Evolutionary conservation across 768 basidiomycete genomes (phyloP).

Genomic region (Trametes maxima): DNA sequence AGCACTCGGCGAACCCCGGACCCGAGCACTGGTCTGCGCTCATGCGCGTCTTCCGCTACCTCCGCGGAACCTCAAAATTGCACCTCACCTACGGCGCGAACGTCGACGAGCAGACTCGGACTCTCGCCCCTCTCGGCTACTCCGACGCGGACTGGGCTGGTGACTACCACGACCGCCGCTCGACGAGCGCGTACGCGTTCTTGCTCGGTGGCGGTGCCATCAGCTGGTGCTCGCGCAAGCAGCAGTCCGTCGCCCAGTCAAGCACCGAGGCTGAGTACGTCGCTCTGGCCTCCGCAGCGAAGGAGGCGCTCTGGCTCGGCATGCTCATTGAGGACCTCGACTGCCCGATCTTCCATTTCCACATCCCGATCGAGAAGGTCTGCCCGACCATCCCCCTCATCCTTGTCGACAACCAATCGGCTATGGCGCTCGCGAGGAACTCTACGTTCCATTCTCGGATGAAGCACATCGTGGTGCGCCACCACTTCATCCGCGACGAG

Average conservation of each 20-base stretch:
- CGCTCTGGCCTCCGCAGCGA: conserved; percentile 32
- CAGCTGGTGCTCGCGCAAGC: conserved; percentile 31
- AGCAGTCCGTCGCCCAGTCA: conserved; percentile 35
- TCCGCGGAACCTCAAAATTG: conserved; percentile 33
- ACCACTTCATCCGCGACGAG: conserved; percentile 39
- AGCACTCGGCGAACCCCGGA: conserved; percentile 36
- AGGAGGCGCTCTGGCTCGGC: conserved; percentile 31
- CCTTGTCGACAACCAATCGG: conserved; percentile 9
- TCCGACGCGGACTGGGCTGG: conserved; percentile 40
- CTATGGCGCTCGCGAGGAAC: conserved; percentile 16
- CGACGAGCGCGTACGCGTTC: conserved; percentile 41
- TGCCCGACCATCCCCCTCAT: background rate
- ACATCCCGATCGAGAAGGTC: no score
- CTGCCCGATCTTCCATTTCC: background rate
- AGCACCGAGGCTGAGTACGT: no score
- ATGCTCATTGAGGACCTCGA: conserved; percentile 11
- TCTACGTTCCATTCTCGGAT: conserved; percentile 15
- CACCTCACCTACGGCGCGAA: no score
- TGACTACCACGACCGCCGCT: conserved; percentile 31
- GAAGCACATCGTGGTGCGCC: conserved; percentile 35
- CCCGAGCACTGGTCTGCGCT: conserved; percentile 34
- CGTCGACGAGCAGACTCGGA: background rate
- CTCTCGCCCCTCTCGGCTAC: conserved; percentile 18
- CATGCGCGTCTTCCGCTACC: conserved; percentile 38
- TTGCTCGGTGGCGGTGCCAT: conserved; percentile 33